Evolutionary conservation across 345 rosid genomes (phyloP).

Genomic region (Anacardium occidentale): DNA sequence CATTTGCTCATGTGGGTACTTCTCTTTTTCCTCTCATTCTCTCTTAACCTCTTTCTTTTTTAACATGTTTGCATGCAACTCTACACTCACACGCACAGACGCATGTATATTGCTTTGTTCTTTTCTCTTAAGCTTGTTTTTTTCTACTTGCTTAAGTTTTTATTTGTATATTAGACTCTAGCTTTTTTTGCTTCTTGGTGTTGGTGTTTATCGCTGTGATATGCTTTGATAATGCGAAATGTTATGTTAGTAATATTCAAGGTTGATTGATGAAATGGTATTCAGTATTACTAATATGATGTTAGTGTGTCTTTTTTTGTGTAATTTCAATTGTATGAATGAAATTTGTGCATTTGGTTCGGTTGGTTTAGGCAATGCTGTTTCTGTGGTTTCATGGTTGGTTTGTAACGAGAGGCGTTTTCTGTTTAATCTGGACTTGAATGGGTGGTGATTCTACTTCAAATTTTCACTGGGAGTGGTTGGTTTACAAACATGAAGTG

Average conservation of each 20-base stretch:
- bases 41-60: not conserved
- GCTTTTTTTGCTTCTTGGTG: not conserved
- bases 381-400: not conserved
- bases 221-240: not conserved
- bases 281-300: too few relatives aligned
- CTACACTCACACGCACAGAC: too few relatives aligned
- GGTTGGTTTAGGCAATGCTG: not conserved
- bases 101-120: too few relatives aligned
- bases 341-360: not conserved
- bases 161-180: not conserved
- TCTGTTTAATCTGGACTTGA: not conserved
- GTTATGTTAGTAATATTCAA: too few relatives aligned
- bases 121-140: not conserved
- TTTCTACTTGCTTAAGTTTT: too few relatives aligned
- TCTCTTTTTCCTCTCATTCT: constrained; percentile 9
- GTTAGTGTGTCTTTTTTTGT: not conserved
- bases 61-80: not conserved
- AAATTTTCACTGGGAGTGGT: not conserved
- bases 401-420: not conserved
- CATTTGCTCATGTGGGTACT: constrained; percentile 1
- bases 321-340: not conserved
- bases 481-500: not conserved
- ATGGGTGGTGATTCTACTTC: not conserved
- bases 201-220: not conserved
- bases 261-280: too few relatives aligned